Evolutionary conservation across 306 rosid genomes (phyloP).

Genomic region (Trifolium subterraneum): DNA sequence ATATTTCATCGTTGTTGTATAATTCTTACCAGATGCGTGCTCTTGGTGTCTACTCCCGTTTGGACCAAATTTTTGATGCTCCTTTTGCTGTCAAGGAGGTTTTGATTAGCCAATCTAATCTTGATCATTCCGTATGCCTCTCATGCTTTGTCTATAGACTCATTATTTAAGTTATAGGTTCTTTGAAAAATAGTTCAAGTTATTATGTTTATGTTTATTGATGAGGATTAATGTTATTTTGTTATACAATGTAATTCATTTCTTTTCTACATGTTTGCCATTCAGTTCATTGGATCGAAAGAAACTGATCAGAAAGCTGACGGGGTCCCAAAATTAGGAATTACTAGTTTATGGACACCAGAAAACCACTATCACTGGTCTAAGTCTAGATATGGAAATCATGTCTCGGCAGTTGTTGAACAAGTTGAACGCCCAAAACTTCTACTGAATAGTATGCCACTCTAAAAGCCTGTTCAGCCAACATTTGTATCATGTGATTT

Average conservation of each 20-base stretch:
- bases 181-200: slow-evolving; percentile 21
- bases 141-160: slow-evolving; percentile 28
- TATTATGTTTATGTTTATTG: slow-evolving; percentile 20
- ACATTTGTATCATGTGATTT: neutral
- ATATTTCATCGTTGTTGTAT: slow-evolving; percentile 34
- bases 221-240: slow-evolving; percentile 27
- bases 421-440: slow-evolving; percentile 60
- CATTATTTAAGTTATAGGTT: slow-evolving; percentile 4
- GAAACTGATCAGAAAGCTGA: slow-evolving; percentile 83
- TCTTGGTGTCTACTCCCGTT: slow-evolving; percentile 78
- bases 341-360: slow-evolving; percentile 86
- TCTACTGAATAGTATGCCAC: slow-evolving; percentile 65
- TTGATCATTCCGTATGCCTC: slow-evolving; percentile 77
- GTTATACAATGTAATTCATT: slow-evolving; percentile 11
- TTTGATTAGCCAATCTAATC: slow-evolving; percentile 64
- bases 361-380: slow-evolving; percentile 88
- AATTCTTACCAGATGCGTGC: slow-evolving; percentile 62
- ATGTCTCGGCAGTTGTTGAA: slow-evolving; percentile 75
- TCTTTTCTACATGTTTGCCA: slow-evolving; percentile 25
- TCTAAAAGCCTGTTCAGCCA: slow-evolving; percentile 26
- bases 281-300: slow-evolving; percentile 84
- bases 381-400: slow-evolving; percentile 82
- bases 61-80: slow-evolving; percentile 94
- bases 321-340: slow-evolving; percentile 64
- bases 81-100: slow-evolving; percentile 89